Evolutionary conservation across 345 rosid species (phyloP), one percentile per base, ranked within the genome.

Genomic region (Populus davidiana): DNA sequence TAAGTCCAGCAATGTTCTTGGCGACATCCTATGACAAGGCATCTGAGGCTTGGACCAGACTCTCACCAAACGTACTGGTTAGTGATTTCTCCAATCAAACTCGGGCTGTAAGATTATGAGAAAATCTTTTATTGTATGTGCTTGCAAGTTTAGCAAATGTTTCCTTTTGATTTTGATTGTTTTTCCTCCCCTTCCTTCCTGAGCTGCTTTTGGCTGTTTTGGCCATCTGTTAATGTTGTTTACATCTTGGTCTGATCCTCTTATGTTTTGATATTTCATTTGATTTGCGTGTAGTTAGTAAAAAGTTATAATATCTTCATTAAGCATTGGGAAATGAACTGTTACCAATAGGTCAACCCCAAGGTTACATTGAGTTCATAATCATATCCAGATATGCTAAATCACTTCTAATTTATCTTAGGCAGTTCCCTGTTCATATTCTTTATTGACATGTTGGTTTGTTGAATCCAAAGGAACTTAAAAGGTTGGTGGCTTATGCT

Each of bases 1-100:
- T 85, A 81, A 85, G 84, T 73, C 84, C 92, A 39, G 88, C 92
- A 63, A 91, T 93, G 98, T 95, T 93, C 87, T 79, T 93, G 80
- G 94, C 96, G 33, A 92, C 97, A 43, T 85, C 96, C 67, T 93
- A 93, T 81, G 99, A 95, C 83, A 92, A 85, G 87, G 89, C 90
- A 86, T 95, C 98, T 43, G 99, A 92, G 77, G 93, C 94, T 65
- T 95, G 99, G 99, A 95, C 99, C 29, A 27, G 85, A 69, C 75
- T 64, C 75, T 89, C 92, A 3, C 99, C 97, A 62, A 95, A 78
- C 83, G 65, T 83, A 68, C 20, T 74, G 94, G 99, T 95, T 80
- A 81, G 93, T 92, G 49, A 59, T 81, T 83, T 69, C 56, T 77
- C 23, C 64, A 56, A n/a, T 29, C 52, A 47, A 35, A 66, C 61